Conservation (phyloP, 179 eudicot species). For the Pouteria campechiana region DNA sequence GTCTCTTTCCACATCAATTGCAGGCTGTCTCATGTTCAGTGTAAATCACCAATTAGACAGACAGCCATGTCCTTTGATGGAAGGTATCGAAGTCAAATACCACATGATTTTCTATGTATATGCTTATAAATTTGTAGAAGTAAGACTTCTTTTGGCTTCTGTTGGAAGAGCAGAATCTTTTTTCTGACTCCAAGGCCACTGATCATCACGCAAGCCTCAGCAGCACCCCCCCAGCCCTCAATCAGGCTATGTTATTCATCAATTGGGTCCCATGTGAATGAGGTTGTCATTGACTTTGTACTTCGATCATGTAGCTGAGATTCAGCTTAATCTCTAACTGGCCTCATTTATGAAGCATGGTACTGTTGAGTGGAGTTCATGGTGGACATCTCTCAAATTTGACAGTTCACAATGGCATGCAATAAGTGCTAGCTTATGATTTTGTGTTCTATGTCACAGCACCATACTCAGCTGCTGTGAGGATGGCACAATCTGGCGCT, state of each 20-base stretch:
- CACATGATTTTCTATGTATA: too few relatives aligned
- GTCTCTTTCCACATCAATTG: not conserved
- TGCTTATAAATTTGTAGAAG: too few relatives aligned
- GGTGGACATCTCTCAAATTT: not conserved
- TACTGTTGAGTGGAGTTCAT: not conserved
- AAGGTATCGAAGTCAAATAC: too few relatives aligned
- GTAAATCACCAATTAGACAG: conserved; percentile 88
- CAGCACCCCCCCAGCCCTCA: too few relatives aligned
- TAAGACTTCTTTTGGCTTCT: too few relatives aligned
- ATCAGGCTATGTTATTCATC: too few relatives aligned
- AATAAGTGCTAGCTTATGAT: not conserved
- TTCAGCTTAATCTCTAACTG: not conserved
- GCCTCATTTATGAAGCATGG: not conserved
- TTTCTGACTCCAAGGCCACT: too few relatives aligned
- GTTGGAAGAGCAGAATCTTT: too few relatives aligned
- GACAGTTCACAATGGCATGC: not conserved
- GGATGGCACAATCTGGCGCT: conserved; percentile 96
- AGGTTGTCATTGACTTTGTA: too few relatives aligned
- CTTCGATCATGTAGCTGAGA: too few relatives aligned
- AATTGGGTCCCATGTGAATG: too few relatives aligned
- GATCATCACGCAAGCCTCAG: too few relatives aligned
- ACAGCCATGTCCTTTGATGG: conserved; percentile 98
- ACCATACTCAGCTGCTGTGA: conserved; percentile 91
- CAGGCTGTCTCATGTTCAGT: conserved; percentile 75
- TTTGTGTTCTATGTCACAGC: conserved; percentile 25